phyloP scores from a whole-genome alignment of 305 asterid species.

The Rubia peregrina region DNA sequence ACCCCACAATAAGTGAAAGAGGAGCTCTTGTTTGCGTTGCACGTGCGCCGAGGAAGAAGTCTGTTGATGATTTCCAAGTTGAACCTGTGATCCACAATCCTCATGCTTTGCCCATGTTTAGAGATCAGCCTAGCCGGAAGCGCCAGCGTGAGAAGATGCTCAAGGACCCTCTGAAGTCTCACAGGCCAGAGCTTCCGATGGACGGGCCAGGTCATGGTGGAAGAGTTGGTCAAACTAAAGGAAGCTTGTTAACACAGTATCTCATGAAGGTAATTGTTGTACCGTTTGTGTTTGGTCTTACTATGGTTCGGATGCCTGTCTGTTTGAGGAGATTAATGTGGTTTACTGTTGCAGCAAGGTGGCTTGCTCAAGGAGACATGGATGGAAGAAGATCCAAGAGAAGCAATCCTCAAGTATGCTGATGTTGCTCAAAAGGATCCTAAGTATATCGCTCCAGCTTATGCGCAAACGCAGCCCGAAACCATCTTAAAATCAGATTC shows the following conservation, averaged over 20 bases:
- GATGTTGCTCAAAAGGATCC: conserved; percentile 80
- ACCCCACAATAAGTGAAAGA: conserved; percentile 78
- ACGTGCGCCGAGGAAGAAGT: conserved; percentile 87
- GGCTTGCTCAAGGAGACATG: conserved; percentile 88
- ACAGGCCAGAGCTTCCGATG: conserved; percentile 88
- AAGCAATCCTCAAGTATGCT: conserved; percentile 83
- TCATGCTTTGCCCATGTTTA: conserved; percentile 79
- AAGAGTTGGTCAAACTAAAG: conserved; percentile 81
- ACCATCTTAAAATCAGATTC: conserved; percentile 67
- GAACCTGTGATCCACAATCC: conserved; percentile 95
- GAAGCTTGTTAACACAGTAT: conserved; percentile 88
- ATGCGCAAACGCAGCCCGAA: conserved; percentile 82
- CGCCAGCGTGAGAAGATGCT: conserved; percentile 84
- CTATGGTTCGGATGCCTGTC: neutral
- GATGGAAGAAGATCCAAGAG: conserved; percentile 98
- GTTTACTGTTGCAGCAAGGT: conserved; percentile 62
- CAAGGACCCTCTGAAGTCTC: conserved; percentile 93
- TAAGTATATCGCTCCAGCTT: conserved; percentile 77
- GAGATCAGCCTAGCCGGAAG: conserved; percentile 95
- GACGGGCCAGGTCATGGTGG: conserved; percentile 93
- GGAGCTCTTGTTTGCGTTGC: conserved; percentile 97
- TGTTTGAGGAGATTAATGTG: conserved; percentile 12
- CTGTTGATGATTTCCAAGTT: conserved; percentile 82
- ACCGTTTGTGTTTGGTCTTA: conserved; percentile 1
- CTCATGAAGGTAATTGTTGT: conserved; percentile 71